A percentile compares a stretch with the other conserved stretches of the same genome.
These are phyloP conservation scores for Tolypocladium amazonense DNA, from an alignment of 2,329 filamentous ascomycete genomes.

Conservation along the genomic window DNA sequence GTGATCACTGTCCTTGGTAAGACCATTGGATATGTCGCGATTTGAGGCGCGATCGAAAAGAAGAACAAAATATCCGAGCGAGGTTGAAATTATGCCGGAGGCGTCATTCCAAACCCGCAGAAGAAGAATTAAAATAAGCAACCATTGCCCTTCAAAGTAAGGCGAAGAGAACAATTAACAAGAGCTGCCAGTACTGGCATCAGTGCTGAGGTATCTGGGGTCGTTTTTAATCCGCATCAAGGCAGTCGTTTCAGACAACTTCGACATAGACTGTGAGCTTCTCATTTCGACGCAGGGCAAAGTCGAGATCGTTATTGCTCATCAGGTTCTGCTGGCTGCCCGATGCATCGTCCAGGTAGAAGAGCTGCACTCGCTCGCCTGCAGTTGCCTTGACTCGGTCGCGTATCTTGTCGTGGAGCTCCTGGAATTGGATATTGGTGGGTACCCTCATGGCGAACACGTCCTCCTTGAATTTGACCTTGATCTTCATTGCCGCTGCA, in stretches of 20 bases:
- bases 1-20: not conserved
- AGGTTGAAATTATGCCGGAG: not conserved
- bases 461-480: constrained; percentile 87
- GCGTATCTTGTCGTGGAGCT: constrained; percentile 73
- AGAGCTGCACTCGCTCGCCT: constrained; percentile 63
- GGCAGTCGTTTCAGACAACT: constrained; percentile 24
- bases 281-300: constrained; percentile 72
- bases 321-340: constrained; percentile 65
- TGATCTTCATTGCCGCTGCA: constrained; percentile 69
- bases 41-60: not conserved
- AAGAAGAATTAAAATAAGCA: not conserved
- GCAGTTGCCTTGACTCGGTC: constrained; percentile 68
- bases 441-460: constrained; percentile 87
- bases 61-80: not conserved
- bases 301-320: constrained; percentile 71
- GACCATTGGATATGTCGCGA: not conserved
- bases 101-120: not conserved
- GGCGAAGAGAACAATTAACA: not conserved
- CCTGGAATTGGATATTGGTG: constrained; percentile 63
- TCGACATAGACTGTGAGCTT: constrained; percentile 74
- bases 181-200: too few relatives aligned
- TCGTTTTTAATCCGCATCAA: not conserved
- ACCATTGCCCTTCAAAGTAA: not conserved
- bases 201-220: not conserved
- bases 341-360: constrained; percentile 76